Conservation (phyloP, 169 alveolate genomes). For the Plasmodium vivax region DNA sequence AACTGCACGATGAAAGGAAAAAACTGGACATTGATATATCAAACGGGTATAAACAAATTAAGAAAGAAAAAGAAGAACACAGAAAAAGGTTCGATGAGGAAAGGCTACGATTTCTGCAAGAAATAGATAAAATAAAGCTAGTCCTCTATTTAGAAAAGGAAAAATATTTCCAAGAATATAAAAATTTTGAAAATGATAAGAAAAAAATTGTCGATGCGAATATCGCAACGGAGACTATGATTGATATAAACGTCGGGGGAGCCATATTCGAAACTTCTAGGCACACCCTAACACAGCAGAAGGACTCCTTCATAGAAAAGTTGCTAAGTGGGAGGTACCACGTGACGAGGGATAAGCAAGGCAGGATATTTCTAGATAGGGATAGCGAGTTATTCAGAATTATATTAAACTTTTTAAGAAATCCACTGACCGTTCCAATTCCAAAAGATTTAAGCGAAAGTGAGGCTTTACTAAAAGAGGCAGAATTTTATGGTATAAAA, state of each 20-base stretch:
- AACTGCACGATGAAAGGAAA: conserved; percentile 85
- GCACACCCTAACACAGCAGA: conserved; percentile 86
- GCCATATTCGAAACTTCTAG: conserved; percentile 90
- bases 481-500: conserved; percentile 86
- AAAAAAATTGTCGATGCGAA: conserved; percentile 84
- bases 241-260: conserved; percentile 91
- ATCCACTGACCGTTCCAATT: conserved; percentile 82
- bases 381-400: conserved; percentile 88
- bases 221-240: conserved; percentile 90
- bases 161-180: conserved; percentile 79
- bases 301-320: conserved; percentile 84
- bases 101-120: conserved; percentile 83
- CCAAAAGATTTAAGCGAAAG: conserved; percentile 89
- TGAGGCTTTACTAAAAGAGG: conserved; percentile 84
- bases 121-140: conserved; percentile 83
- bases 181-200: conserved; percentile 85
- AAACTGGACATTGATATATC: conserved; percentile 85
- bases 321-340: conserved; percentile 88
- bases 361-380: conserved; percentile 89
- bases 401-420: conserved; percentile 87
- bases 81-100: conserved; percentile 87
- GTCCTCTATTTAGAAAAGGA: conserved; percentile 83
- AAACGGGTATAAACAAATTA: conserved; percentile 86
- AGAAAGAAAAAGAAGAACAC: conserved; percentile 89
- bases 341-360: conserved; percentile 87